Evolutionary conservation across 2,329 filamentous ascomycete genomes (phyloP).

Genomic region (Aspergillus amoenus): DNA sequence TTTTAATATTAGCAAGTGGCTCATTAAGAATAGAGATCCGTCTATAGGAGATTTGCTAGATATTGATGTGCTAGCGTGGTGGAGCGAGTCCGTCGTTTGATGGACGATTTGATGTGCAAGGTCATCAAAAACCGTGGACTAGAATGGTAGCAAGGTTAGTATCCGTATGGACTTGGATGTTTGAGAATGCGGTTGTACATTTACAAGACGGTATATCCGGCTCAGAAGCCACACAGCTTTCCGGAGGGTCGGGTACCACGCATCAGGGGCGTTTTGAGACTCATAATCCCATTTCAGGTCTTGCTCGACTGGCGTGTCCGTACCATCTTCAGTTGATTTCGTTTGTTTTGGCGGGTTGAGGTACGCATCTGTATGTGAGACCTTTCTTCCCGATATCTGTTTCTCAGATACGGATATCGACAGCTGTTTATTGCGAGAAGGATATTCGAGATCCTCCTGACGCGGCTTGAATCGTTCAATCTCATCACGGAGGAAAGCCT

Average conservation of each 20-base stretch:
- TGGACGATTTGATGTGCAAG: constrained; percentile 80
- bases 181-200: constrained; percentile 44
- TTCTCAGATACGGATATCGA: constrained; percentile 41
- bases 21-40: constrained; percentile 87
- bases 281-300: constrained; percentile 55
- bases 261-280: constrained; percentile 56
- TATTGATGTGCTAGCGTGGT: constrained; percentile 72
- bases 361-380: constrained; percentile 39
- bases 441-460: constrained; percentile 65
- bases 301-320: constrained; percentile 42
- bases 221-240: constrained; percentile 69
- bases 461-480: constrained; percentile 67
- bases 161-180: neutral
- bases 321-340: constrained; percentile 52
- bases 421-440: constrained; percentile 50
- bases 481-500: constrained; percentile 63
- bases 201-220: constrained; percentile 68
- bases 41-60: constrained; percentile 66
- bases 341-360: constrained; percentile 50
- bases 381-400: constrained; percentile 56
- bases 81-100: constrained; percentile 80
- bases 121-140: constrained; percentile 69
- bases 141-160: constrained; percentile 10
- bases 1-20: constrained; percentile 91
- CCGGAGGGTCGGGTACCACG: constrained; percentile 66